Percentiles rank a stretch among this genome's conserved stretches.
These are phyloP conservation scores for Geotrichum klebahnii DNA, from an alignment of 1,139 yeast species.

Conservation along the genomic window DNA sequence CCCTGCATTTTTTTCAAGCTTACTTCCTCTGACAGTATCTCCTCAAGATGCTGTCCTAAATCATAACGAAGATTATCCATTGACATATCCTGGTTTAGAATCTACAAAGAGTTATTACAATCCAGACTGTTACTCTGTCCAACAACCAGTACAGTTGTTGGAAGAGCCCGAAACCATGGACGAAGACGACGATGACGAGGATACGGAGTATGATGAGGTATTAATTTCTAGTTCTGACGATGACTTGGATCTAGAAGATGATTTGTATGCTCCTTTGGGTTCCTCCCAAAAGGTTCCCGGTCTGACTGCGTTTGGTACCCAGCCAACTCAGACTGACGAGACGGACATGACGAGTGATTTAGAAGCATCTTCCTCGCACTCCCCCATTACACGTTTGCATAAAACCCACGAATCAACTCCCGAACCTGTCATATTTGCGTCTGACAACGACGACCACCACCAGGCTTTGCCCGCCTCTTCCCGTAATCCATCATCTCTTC, in stretches of 20 bases:
- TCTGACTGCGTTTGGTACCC: slow-evolving; percentile 8
- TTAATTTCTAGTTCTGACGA: slow-evolving; percentile 10
- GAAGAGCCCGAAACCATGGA: slow-evolving; percentile 7
- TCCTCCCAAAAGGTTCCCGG: slow-evolving; percentile 2
- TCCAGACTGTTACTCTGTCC: neutral
- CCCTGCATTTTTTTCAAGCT: neutral
- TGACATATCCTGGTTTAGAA: neutral
- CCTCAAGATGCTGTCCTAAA: slow-evolving; percentile 7
- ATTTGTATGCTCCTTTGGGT: neutral
- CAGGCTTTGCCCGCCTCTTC: no score
- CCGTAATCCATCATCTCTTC: neutral
- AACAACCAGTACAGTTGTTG: neutral
- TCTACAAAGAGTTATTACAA: neutral
- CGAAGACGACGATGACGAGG: slow-evolving; percentile 9
- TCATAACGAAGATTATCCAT: neutral
- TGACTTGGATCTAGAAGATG: slow-evolving; percentile 7
- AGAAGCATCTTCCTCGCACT: neutral
- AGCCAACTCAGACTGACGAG: neutral
- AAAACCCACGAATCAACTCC: no score
- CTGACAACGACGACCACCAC: no score
- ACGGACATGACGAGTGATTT: neutral
- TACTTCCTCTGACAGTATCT: slow-evolving; percentile 4
- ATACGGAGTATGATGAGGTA: slow-evolving; percentile 5
- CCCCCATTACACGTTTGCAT: neutral
- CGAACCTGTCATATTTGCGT: no score